Percentiles rank a stretch among this genome's conserved stretches.
Conservation (phyloP, 768 basidiomycete genomes). For the Favolaschia claudopus region DNA sequence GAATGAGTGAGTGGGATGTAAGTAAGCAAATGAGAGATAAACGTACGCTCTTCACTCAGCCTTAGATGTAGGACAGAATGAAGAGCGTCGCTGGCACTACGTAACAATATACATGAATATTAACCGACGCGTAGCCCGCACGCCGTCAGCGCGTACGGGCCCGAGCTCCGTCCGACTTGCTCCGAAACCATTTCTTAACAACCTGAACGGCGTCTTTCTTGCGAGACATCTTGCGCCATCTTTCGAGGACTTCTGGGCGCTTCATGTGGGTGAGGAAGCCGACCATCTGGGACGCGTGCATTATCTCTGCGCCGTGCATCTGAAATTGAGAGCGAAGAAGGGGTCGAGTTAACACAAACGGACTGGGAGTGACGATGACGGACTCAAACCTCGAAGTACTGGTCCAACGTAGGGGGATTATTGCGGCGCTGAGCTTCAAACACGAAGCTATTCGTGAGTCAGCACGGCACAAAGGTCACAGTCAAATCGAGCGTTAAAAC, state of each 20-base stretch:
- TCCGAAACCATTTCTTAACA: no score
- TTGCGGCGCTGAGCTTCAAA: constrained; percentile 12
- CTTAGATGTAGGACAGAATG: no score
- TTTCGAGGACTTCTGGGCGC: background rate
- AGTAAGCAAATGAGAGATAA: no score
- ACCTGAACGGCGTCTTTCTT: constrained; percentile 4
- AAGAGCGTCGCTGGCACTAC: no score
- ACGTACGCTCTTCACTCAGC: no score
- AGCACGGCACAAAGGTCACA: background rate
- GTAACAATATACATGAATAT: no score
- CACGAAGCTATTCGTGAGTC: constrained; percentile 2
- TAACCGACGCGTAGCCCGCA: no score
- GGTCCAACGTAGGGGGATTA: constrained; percentile 2
- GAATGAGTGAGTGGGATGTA: no score
- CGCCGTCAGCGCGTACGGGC: no score
- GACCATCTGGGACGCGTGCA: constrained; percentile 12
- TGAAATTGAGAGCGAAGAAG: background rate
- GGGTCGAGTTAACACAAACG: background rate
- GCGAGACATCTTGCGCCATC: constrained; percentile 5
- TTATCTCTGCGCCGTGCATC: constrained; percentile 17
- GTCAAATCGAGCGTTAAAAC: background rate
- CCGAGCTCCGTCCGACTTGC: no score
- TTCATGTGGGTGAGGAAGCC: constrained; percentile 3
- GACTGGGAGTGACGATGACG: background rate
- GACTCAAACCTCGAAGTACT: constrained; percentile 8